These are phyloP conservation scores for Geosmithia flava DNA, from an alignment of 2,329 filamentous ascomycete genomes.

Conservation along the genomic window DNA sequence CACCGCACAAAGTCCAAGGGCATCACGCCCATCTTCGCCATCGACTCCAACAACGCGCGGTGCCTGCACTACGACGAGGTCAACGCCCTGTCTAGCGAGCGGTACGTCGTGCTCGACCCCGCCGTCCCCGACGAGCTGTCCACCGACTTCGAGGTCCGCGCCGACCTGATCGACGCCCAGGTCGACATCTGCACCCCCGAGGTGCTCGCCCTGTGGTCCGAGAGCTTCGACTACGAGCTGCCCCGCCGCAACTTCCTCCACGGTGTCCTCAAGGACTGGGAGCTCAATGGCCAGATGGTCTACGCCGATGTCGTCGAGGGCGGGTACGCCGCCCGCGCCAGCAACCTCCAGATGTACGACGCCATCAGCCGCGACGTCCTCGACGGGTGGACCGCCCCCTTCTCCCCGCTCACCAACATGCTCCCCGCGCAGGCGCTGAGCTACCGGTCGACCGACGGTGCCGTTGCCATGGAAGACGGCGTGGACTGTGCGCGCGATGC, in stretches of 20 bases:
- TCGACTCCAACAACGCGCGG: conserved; percentile 67
- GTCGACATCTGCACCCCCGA: conserved; percentile 98
- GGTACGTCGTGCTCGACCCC: conserved; percentile 61
- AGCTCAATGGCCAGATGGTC: conserved; percentile 94
- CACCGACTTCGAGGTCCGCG: conserved; percentile 66
- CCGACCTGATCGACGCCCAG: conserved; percentile 83
- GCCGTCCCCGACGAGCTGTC: conserved; percentile 61
- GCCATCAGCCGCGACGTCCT: conserved; percentile 80
- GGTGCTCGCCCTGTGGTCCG: conserved; percentile 87
- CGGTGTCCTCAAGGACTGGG: conserved; percentile 90
- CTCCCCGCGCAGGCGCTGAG: conserved; percentile 66
- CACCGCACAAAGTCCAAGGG: conserved; percentile 70
- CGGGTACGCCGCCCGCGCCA: conserved; percentile 76
- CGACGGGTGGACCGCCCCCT: conserved; percentile 74
- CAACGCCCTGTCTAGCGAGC: conserved; percentile 51
- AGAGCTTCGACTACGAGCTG: conserved; percentile 93
- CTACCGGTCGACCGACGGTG: conserved; percentile 58
- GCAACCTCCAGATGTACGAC: conserved; percentile 81
- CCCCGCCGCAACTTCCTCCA: conserved; percentile 81
- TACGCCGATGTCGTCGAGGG: conserved; percentile 76
- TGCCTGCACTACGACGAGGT: conserved; percentile 95
- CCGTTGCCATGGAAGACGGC: conserved; percentile 66
- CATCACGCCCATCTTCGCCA: conserved; percentile 71
- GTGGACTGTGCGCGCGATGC: conserved; percentile 65
- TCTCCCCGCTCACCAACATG: conserved; percentile 82